Percentiles rank a stretch among this genome's conserved stretches.
Conservation (phyloP, 495 filamentous ascomycete species). For the Hyaloscypha variabilis region DNA sequence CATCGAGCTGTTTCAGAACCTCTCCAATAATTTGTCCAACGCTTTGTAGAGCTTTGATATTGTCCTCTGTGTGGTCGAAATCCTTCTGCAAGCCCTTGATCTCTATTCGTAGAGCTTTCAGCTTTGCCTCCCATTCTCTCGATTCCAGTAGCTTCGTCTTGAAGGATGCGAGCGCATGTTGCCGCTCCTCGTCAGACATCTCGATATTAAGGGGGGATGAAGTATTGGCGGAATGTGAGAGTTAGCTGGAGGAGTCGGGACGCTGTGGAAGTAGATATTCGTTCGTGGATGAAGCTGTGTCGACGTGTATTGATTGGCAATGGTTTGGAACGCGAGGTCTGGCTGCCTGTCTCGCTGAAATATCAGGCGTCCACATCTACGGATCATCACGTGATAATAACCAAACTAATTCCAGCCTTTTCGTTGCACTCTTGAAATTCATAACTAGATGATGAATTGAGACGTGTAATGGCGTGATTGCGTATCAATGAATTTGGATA, state of each 20-base stretch:
- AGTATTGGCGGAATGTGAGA: constrained; percentile 1
- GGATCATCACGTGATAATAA: no score
- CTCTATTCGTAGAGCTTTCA: constrained; percentile 87
- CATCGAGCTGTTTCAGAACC: constrained; percentile 97
- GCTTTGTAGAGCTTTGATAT: constrained; percentile 99
- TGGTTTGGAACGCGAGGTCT: not conserved
- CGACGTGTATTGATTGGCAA: constrained; percentile 12
- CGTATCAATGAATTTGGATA: no score
- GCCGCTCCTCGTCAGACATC: constrained; percentile 63
- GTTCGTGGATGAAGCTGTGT: constrained; percentile 10
- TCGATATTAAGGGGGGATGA: constrained; percentile 8
- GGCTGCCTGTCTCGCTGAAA: not conserved
- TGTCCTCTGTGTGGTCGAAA: constrained; percentile 96
- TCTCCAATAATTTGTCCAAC: constrained; percentile 99
- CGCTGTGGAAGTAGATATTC: not conserved
- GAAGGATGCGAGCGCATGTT: constrained; percentile 84
- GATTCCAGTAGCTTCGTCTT: constrained; percentile 93
- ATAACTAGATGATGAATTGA: no score
- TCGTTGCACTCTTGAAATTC: no score
- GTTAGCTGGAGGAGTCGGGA: not conserved
- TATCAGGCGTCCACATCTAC: not conserved
- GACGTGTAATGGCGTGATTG: no score
- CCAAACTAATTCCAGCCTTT: no score
- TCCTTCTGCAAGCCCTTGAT: constrained; percentile 95
- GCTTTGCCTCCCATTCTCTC: constrained; percentile 97